These are phyloP conservation scores for Xylariaceae sp. DNA, from an alignment of 2,329 filamentous ascomycete species.

Conservation along the genomic window DNA sequence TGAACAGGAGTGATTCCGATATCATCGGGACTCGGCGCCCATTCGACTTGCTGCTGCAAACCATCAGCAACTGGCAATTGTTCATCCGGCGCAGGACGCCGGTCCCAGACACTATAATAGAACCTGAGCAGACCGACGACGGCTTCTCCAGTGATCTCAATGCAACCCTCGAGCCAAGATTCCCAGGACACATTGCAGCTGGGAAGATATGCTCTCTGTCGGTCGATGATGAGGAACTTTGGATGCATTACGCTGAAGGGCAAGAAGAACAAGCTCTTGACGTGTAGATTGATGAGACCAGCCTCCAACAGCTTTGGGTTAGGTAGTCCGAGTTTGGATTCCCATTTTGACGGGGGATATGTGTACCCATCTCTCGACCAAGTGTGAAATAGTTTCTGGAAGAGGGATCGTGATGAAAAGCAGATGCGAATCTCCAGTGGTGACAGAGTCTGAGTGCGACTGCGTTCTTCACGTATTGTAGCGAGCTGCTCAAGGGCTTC, in stretches of 20 bases:
- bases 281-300: conserved; percentile 58
- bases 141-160: conserved; percentile 59
- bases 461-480: conserved; percentile 36
- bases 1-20: conserved; percentile 20
- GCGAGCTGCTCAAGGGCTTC: conserved; percentile 57
- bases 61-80: background rate
- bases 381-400: conserved; percentile 72
- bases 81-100: conserved; percentile 19
- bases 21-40: conserved; percentile 3
- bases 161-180: conserved; percentile 75
- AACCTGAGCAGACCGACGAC: conserved; percentile 60
- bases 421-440: conserved; percentile 63
- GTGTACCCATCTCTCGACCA: conserved; percentile 55
- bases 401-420: conserved; percentile 66
- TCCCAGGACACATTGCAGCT: conserved; percentile 87
- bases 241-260: conserved; percentile 86
- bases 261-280: conserved; percentile 74
- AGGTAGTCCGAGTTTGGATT: conserved; percentile 58
- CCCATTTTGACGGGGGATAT: conserved; percentile 58
- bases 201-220: conserved; percentile 60
- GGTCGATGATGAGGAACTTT: conserved; percentile 73
- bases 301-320: conserved; percentile 45
- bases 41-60: background rate
- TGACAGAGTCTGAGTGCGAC: conserved; percentile 26
- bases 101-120: conserved; percentile 64